Percentiles rank a stretch among this genome's conserved stretches.
phyloP scores from a whole-genome alignment of 495 filamentous ascomycete species.

The Hypomontagnella monticulosa region DNA sequence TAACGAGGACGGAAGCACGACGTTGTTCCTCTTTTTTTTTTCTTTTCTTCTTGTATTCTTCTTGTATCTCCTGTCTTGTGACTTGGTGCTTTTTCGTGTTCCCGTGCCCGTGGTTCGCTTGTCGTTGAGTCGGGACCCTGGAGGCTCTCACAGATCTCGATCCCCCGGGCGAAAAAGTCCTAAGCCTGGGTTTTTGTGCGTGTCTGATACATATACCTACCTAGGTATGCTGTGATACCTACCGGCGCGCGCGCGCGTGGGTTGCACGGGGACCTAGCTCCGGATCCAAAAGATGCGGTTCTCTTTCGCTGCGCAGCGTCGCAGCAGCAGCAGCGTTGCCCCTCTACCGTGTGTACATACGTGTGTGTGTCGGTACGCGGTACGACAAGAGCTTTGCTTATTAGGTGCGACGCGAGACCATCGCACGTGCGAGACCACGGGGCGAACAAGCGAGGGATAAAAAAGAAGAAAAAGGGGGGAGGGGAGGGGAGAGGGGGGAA shows the following conservation, averaged over 20 bases:
- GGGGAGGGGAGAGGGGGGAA: background rate
- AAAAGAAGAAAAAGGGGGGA: background rate
- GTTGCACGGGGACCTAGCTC: conserved; percentile 28
- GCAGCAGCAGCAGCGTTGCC: no score
- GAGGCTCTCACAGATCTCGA: conserved; percentile 39
- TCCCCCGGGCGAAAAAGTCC: conserved; percentile 13
- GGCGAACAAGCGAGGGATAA: background rate
- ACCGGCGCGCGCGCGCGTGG: conserved; percentile 12
- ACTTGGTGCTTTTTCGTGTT: background rate
- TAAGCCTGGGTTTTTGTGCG: no score
- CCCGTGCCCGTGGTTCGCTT: no score
- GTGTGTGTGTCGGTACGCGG: no score
- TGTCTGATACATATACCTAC: background rate
- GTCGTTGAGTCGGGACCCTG: conserved; percentile 2
- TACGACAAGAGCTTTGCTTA: background rate
- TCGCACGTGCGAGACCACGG: conserved; percentile 5
- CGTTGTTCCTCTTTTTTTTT: background rate
- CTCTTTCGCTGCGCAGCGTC: background rate
- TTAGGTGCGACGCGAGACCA: no score
- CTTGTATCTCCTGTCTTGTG: background rate
- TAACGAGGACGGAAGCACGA: conserved; percentile 7
- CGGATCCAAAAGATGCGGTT: conserved; percentile 5
- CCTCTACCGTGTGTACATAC: no score
- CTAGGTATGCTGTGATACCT: conserved; percentile 16
- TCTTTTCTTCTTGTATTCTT: background rate